phyloP scores from a whole-genome alignment of 768 basidiomycete genomes.

The Tephrocybe sp. region DNA sequence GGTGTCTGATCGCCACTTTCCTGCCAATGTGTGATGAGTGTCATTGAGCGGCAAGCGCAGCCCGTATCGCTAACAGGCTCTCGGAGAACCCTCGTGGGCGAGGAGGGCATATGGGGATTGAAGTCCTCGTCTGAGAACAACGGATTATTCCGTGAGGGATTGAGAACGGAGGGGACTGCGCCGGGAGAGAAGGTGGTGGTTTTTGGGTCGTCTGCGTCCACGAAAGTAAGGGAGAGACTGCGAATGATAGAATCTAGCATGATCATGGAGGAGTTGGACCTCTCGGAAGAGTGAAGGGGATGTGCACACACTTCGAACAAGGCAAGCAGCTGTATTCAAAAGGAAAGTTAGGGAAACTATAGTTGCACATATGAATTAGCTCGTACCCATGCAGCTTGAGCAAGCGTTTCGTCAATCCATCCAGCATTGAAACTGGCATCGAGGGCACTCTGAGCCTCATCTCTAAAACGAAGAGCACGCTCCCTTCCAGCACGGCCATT shows the following conservation, averaged over 20 bases:
- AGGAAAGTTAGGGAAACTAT: background rate
- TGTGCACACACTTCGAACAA: slow-evolving; percentile 74
- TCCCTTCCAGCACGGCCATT: slow-evolving; percentile 49
- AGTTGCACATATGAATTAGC: background rate
- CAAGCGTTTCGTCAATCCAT: slow-evolving; percentile 73
- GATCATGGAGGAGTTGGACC: slow-evolving; percentile 55
- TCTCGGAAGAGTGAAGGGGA: slow-evolving; percentile 53
- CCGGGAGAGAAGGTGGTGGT: slow-evolving; percentile 49
- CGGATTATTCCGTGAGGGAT: slow-evolving; percentile 19
- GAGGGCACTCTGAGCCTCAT: slow-evolving; percentile 68
- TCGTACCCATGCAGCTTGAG: slow-evolving; percentile 75
- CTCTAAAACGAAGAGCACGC: slow-evolving; percentile 58
- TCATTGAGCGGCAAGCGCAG: slow-evolving; percentile 50
- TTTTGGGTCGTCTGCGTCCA: slow-evolving; percentile 59
- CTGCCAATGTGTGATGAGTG: slow-evolving; percentile 52
- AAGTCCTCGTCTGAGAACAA: slow-evolving; percentile 20
- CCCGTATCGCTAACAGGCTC: slow-evolving; percentile 22
- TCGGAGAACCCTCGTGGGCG: background rate
- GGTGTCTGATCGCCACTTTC: slow-evolving; percentile 53
- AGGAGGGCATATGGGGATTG: slow-evolving; percentile 13
- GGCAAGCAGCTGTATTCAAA: slow-evolving; percentile 51
- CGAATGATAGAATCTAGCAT: slow-evolving; percentile 72
- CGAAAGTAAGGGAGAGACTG: slow-evolving; percentile 52
- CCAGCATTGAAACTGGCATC: slow-evolving; percentile 71
- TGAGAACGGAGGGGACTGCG: slow-evolving; percentile 46